phyloP scores from a whole-genome alignment of 176 grass and related monocot species.

The Carex littledalei region DNA sequence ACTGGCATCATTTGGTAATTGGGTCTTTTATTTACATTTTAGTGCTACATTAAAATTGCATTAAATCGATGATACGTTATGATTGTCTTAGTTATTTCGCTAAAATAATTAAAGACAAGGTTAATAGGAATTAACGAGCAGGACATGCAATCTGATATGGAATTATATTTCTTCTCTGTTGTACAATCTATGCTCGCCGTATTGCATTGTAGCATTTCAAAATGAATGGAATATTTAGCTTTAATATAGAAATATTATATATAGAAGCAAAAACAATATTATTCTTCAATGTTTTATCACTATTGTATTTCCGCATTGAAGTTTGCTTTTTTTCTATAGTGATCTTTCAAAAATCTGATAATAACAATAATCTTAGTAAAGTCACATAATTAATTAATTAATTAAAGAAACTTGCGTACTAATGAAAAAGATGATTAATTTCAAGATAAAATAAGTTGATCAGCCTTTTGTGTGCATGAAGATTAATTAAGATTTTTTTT shows the following conservation, averaged over 20 bases:
- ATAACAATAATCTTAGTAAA: not conserved
- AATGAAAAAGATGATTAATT: not conserved
- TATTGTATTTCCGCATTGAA: not conserved
- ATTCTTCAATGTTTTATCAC: not conserved
- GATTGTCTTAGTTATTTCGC: not conserved
- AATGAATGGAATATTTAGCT: not conserved
- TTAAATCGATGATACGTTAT: not conserved
- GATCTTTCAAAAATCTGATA: not conserved
- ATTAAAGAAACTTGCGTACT: not conserved
- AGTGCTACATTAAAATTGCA: not conserved
- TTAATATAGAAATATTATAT: not conserved
- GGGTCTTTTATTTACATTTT: not conserved
- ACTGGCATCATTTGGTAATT: not conserved
- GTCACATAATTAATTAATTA: not conserved
- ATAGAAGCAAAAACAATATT: not conserved
- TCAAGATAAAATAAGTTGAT: not conserved
- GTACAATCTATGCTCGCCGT: not conserved
- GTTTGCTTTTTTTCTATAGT: not conserved
- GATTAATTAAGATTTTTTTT: not conserved
- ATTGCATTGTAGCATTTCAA: not conserved
- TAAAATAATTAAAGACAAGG: not conserved
- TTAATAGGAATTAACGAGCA: not conserved
- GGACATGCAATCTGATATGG: not conserved
- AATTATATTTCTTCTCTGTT: not conserved
- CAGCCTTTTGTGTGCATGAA: not conserved